Conservation (phyloP, 441 rosid genomes). For the Monsonia emarginata region DNA sequence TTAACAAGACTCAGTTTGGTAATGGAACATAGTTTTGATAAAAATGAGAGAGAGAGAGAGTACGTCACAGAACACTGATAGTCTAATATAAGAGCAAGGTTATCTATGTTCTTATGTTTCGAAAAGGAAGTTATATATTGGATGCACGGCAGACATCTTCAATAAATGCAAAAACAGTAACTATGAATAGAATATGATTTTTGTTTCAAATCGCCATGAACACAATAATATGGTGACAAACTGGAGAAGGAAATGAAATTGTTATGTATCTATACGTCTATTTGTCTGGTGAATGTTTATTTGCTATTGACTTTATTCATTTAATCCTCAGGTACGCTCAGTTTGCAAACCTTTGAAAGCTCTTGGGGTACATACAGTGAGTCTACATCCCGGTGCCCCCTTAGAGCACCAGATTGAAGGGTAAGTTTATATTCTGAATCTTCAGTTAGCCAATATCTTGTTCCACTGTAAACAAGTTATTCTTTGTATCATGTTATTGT, state of each 20-base stretch:
- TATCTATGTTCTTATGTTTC: not conserved
- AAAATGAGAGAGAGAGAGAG: too few species aligned
- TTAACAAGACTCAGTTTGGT: not conserved
- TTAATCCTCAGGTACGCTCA: conserved; percentile 48
- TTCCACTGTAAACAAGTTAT: not conserved
- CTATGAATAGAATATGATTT: not conserved
- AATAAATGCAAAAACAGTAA: not conserved
- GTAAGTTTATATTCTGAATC: conserved; percentile 29
- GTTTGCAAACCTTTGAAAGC: conserved; percentile 75
- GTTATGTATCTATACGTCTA: too few species aligned
- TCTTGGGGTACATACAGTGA: conserved; percentile 73
- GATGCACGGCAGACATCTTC: not conserved
- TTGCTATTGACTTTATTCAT: not conserved
- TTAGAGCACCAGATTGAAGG: conserved; percentile 74
- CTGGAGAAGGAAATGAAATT: too few species aligned
- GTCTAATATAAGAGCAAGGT: too few species aligned
- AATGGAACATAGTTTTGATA: too few species aligned
- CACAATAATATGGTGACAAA: not conserved
- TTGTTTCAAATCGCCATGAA: not conserved
- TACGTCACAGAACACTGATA: too few species aligned
- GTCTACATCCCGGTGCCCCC: conserved; percentile 65
- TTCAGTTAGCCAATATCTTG: not conserved
- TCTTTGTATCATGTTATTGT: not conserved
- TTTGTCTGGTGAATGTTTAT: not conserved
- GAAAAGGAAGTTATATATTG: too few species aligned